A percentile compares a stretch with the other conserved stretches of the same genome.
Conservation (phyloP, 352 stramenopile species). For the Thalassiosira allenii region DNA sequence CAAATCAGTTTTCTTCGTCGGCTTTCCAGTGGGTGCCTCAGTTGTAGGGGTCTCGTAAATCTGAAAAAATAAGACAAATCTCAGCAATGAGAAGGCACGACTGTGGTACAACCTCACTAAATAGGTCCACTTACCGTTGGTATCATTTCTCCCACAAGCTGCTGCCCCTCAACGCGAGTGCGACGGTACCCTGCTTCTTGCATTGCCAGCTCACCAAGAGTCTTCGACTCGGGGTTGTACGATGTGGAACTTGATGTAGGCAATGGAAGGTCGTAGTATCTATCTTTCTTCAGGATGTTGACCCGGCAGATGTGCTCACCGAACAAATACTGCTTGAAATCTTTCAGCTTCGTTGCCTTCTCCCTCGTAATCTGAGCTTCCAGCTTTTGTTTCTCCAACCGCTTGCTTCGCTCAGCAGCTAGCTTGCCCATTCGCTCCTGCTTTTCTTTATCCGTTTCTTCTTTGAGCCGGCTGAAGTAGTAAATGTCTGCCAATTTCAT, state of each 20-base stretch:
- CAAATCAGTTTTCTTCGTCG: slow-evolving; percentile 61
- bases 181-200: slow-evolving; percentile 78
- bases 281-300: slow-evolving; percentile 74
- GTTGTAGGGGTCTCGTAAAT: slow-evolving; percentile 46
- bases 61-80: no score
- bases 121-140: no score
- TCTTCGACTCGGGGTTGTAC: slow-evolving; percentile 53
- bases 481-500: slow-evolving; percentile 82
- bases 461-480: slow-evolving; percentile 63
- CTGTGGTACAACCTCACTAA: no score
- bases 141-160: slow-evolving; percentile 77
- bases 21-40: slow-evolving; percentile 70
- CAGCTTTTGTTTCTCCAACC: slow-evolving; percentile 43
- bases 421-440: slow-evolving; percentile 43
- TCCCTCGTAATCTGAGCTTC: slow-evolving; percentile 63
- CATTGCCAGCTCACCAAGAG: slow-evolving; percentile 78
- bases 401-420: slow-evolving; percentile 37
- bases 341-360: slow-evolving; percentile 68
- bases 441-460: no score
- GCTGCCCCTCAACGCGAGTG: slow-evolving; percentile 71
- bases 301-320: slow-evolving; percentile 71
- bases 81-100: no score
- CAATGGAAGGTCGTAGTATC: slow-evolving; percentile 69
- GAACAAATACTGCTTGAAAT: slow-evolving; percentile 83
- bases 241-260: slow-evolving; percentile 64